Base-by-base conservation (phyloP, 768 basidiomycete genomes). In the Lanmaoa rubissima region DNA sequence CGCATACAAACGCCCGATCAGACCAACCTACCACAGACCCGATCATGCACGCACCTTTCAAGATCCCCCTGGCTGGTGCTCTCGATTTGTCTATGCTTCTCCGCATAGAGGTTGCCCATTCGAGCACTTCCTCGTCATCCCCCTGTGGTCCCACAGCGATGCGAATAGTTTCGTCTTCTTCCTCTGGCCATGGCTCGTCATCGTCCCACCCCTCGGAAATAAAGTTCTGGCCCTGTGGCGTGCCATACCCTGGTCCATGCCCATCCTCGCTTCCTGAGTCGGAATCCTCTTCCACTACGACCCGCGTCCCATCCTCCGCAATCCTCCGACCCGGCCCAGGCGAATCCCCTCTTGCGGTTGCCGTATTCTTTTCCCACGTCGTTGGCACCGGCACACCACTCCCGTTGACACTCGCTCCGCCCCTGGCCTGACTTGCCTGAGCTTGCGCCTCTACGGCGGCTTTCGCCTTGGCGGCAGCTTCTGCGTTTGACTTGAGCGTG, bases 331-430 rank as follows among this genome's bases (percentile, higher is more conserved):
- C 72, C 56, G 77, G 79, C 11, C 77, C 76, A 35, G 80, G 79
- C 24, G 78, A 77, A 41, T 72, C 66, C 8, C 74, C 76, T 32
- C 77, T 81, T 34, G 82, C 68, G 24, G 82, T 88, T 19, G 85
- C 73, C 3, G 92, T 94, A 67, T 87, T 92, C 72, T 83, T 86
- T 67, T 96, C 91, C 92, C 91, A 94, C 12, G 87, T 79, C 38
- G 83, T 77, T 21, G 80, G 80, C 41, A 80, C 79, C 16, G 80
- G 80, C 1, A 44, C 42, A 28, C 54, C 72, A 42, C 66, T 71
- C 28, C 61, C 74, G 53, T 73, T 74, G 45, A 55, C 10, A 17
- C 54, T 55, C 21, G 64, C 59, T 14, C 63, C 45, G 31, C 38
- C 34, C 38, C 63, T 67, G 41, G 51, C 49, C 31, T 72, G 71